A percentile compares a stretch with the other conserved stretches of the same genome.
These are phyloP conservation scores for Botryosphaeria dothidea DNA, from an alignment of 2,329 filamentous ascomycete genomes.

Conservation along the genomic window DNA sequence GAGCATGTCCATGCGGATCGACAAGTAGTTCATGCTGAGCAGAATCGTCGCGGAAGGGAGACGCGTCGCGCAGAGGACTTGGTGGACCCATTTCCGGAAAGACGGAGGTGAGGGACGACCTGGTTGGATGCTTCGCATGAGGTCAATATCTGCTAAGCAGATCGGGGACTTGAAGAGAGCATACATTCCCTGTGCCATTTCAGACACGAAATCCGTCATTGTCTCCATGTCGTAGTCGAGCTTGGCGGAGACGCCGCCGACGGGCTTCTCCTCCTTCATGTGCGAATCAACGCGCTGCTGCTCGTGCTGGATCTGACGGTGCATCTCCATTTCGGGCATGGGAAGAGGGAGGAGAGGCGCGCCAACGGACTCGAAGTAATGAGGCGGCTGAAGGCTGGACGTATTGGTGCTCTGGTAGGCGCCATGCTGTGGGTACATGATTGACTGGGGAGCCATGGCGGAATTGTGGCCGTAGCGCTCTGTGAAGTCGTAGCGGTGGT, in stretches of 20 bases:
- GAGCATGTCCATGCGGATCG: slow-evolving; percentile 77
- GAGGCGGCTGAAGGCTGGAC: slow-evolving; percentile 38
- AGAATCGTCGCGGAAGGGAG: slow-evolving; percentile 90
- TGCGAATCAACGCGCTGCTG: slow-evolving; percentile 43
- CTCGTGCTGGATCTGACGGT: slow-evolving; percentile 34
- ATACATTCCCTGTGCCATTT: slow-evolving; percentile 79
- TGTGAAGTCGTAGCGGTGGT: slow-evolving; percentile 47
- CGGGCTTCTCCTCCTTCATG: slow-evolving; percentile 65
- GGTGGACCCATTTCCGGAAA: slow-evolving; percentile 89
- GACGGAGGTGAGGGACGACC: slow-evolving; percentile 64
- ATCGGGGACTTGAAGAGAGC: slow-evolving; percentile 56
- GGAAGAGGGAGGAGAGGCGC: slow-evolving; percentile 48
- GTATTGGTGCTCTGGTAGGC: slow-evolving; percentile 37
- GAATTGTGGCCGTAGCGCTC: slow-evolving; percentile 48
- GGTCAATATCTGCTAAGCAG: slow-evolving; percentile 63
- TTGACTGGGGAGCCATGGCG: slow-evolving; percentile 36
- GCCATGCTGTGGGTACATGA: slow-evolving; percentile 41
- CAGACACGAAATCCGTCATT: slow-evolving; percentile 93
- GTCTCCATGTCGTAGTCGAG: slow-evolving; percentile 95
- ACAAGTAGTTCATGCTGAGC: slow-evolving; percentile 85
- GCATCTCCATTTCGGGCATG: slow-evolving; percentile 41
- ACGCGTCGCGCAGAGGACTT: slow-evolving; percentile 86
- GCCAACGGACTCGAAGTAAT: slow-evolving; percentile 47
- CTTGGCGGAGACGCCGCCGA: slow-evolving; percentile 86
- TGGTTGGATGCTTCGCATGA: slow-evolving; percentile 63